A percentile compares a stretch with the other conserved stretches of the same genome.
Conservation (phyloP, 768 basidiomycete genomes). For the Clitopilus passeckerianus region DNA sequence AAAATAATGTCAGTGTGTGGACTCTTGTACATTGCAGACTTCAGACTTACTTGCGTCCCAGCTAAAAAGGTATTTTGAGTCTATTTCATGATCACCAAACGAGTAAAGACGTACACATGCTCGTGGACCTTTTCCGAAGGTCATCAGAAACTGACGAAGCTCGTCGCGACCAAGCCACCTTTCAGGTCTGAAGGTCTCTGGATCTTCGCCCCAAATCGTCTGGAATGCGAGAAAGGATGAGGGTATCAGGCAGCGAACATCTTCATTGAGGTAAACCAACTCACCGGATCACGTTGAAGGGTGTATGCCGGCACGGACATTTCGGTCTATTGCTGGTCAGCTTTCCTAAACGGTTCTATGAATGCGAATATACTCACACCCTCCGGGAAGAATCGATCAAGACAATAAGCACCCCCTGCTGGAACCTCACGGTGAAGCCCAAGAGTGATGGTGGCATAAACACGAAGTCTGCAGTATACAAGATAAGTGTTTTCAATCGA, state of each 20-base stretch:
- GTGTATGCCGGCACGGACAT: slow-evolving; percentile 30
- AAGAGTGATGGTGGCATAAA: slow-evolving; percentile 29
- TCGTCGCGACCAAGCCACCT: slow-evolving; percentile 26
- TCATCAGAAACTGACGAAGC: slow-evolving; percentile 18
- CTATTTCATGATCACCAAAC: not conserved
- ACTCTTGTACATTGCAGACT: not conserved
- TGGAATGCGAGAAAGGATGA: slow-evolving; percentile 2
- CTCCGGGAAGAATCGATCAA: slow-evolving; percentile 20
- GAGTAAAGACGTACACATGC: slow-evolving; percentile 19
- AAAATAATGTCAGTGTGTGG: slow-evolving; percentile 1
- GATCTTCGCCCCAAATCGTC: slow-evolving; percentile 25
- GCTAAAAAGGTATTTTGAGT: slow-evolving; percentile 4
- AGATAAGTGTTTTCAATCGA: too few species aligned
- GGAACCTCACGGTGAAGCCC: slow-evolving; percentile 28
- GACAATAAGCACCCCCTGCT: slow-evolving; percentile 16
- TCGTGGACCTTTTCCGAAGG: slow-evolving; percentile 26
- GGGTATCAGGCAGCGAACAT: not conserved
- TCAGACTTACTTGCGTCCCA: slow-evolving; percentile 17
- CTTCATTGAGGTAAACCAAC: not conserved
- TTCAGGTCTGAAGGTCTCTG: slow-evolving; percentile 27
- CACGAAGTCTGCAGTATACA: slow-evolving; percentile 16
- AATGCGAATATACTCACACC: slow-evolving; percentile 16
- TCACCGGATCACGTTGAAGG: slow-evolving; percentile 19
- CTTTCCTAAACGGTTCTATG: not conserved
- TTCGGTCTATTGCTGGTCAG: slow-evolving; percentile 16